Evolutionary conservation across 2,329 filamentous ascomycete genomes (phyloP), one percentile per base, ranked within the genome.

Genomic region (Aspergillus chevalieri): DNA sequence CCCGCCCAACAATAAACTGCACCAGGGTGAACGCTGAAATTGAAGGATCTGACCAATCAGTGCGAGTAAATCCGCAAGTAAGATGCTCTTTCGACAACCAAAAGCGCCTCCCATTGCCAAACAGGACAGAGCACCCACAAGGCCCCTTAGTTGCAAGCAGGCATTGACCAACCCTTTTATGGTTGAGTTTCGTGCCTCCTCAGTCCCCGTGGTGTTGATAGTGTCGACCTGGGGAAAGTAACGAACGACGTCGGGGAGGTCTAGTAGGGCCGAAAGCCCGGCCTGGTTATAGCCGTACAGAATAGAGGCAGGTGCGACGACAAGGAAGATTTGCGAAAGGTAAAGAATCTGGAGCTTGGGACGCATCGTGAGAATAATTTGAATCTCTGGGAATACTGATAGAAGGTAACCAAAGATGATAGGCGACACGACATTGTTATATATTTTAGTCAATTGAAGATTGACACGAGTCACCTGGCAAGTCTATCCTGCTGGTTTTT

Each of bases 1-100:
- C 51, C 49, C 76, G 69, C 6, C 73, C 74, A 33, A 75, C 66
- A 44, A 78, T 72, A 46, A 79, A 67, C 51, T 78, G 75, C 2
- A 68, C 60, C 8, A 77, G 66, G 3, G 57, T 50, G 52, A 72
- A 78, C 3, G 75, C 66, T 14, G 74, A 68, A 39, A 65, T 52
- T 78, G 74, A 33, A 78, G 64, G 26, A 67, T 65, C 19, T 71
- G 70, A 17, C 74, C 76, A 42, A 78, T 55, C 3, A 73, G 62
- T 64, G 77, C 75, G 52, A 77, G 70, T 3, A 65, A 53, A 14
- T 67, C 73, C 3, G 72, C 74, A 17, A 73, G 43, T 56, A 76
- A 73, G 52, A 77, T 76, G 6, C 73, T 71, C 48, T 68, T 68
- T 43, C 71, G 68, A 22, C 77, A 71, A 43, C 77, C 77, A 14